Evolutionary conservation across 2,329 filamentous ascomycete species (phyloP).

Genomic region (Fusarium chaquense): DNA sequence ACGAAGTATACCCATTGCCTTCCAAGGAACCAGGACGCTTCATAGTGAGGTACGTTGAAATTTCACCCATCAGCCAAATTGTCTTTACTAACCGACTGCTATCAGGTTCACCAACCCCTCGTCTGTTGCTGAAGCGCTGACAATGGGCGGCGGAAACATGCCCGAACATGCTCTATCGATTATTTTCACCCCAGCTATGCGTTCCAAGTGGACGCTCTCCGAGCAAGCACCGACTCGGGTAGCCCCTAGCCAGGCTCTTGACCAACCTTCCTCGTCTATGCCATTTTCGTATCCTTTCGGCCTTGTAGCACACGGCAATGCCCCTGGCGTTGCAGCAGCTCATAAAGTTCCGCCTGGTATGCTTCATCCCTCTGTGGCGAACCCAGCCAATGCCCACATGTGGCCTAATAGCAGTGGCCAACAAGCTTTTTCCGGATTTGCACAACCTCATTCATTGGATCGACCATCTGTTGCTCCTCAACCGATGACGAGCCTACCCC

Average conservation of each 20-base stretch:
- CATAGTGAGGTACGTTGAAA: conserved; percentile 48
- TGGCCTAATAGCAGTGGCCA: conserved; percentile 24
- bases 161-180: conserved; percentile 47
- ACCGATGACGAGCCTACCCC: not conserved
- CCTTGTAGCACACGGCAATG: not conserved
- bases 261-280: not conserved
- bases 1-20: conserved; percentile 43
- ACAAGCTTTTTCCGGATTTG: conserved; percentile 11
- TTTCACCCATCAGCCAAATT: not conserved
- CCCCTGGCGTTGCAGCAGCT: not conserved
- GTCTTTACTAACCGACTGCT: not conserved
- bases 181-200: conserved; percentile 44
- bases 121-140: conserved; percentile 47
- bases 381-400: conserved; percentile 1
- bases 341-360: conserved; percentile 14
- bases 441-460: conserved; percentile 1
- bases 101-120: conserved; percentile 47
- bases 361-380: conserved; percentile 21
- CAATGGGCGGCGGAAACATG: conserved; percentile 39
- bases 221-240: conserved; percentile 7
- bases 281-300: conserved; percentile 21
- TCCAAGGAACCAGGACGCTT: conserved; percentile 35
- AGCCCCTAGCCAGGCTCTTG: not conserved
- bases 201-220: conserved; percentile 50
- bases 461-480: conserved; percentile 10